Conservation (phyloP, 768 basidiomycete genomes). For the Suillus lakei region DNA sequence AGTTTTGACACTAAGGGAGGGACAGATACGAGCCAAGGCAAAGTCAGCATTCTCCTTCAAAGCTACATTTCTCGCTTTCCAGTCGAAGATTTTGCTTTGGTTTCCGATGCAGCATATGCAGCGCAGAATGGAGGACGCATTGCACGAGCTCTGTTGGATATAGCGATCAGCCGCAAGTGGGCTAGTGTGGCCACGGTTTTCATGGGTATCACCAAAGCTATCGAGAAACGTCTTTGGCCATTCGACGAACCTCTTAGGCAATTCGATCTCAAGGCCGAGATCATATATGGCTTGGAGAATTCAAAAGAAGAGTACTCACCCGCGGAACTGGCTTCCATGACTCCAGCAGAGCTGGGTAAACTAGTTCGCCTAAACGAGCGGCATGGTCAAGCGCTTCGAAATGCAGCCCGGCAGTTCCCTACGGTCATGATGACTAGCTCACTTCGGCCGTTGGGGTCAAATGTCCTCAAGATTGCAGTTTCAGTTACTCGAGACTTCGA, state of each 20-base stretch:
- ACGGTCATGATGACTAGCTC: slow-evolving; percentile 64
- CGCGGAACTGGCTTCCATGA: slow-evolving; percentile 69
- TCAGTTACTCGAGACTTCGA: slow-evolving; percentile 69
- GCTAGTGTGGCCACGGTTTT: slow-evolving; percentile 79
- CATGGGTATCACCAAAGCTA: slow-evolving; percentile 90
- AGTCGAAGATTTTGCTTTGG: slow-evolving; percentile 94
- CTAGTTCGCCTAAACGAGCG: slow-evolving; percentile 85
- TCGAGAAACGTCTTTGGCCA: slow-evolving; percentile 93
- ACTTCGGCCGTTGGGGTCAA: slow-evolving; percentile 82
- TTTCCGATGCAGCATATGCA: slow-evolving; percentile 93
- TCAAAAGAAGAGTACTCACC: slow-evolving; percentile 85
- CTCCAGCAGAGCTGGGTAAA: slow-evolving; percentile 72
- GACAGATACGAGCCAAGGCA: slow-evolving; percentile 67
- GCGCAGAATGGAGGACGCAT: slow-evolving; percentile 97
- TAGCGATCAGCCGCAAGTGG: slow-evolving; percentile 92
- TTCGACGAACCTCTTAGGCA: slow-evolving; percentile 91
- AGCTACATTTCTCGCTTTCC: slow-evolving; percentile 79
- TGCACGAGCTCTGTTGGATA: slow-evolving; percentile 91
- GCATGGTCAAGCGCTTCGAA: slow-evolving; percentile 79
- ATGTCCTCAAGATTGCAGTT: slow-evolving; percentile 79
- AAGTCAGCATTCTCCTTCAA: slow-evolving; percentile 96
- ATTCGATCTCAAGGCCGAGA: slow-evolving; percentile 75
- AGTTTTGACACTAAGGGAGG: slow-evolving; percentile 54
- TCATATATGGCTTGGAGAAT: slow-evolving; percentile 75
- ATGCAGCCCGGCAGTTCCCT: slow-evolving; percentile 87